Evolutionary conservation across 805 yeast genomes (phyloP).

Genomic region (Candida morakotiae): DNA sequence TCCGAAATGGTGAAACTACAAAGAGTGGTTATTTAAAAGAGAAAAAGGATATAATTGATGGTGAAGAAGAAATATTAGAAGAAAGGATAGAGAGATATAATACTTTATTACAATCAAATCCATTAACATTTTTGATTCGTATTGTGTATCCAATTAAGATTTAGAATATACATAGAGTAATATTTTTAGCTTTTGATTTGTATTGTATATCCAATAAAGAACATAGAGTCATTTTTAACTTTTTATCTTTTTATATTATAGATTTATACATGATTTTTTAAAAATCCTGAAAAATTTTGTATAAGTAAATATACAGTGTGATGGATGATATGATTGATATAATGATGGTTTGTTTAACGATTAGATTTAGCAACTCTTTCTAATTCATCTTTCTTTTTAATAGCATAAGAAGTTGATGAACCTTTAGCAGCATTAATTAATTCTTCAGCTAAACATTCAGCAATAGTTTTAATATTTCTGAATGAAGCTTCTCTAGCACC

Average conservation of each 20-base stretch:
- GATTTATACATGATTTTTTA: constrained; percentile 5
- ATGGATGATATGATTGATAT: constrained; percentile 5
- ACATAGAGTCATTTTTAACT: background rate
- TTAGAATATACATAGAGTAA: constrained; percentile 5
- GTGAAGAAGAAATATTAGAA: constrained; percentile 12
- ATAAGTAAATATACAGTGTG: constrained; percentile 6
- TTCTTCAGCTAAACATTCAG: constrained; percentile 99
- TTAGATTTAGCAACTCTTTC: constrained; percentile 99
- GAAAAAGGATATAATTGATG: constrained; percentile 7
- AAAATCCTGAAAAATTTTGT: constrained; percentile 7
- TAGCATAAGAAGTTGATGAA: constrained; percentile 99
- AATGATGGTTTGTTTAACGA: constrained; percentile 65
- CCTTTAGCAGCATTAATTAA: constrained; percentile 99
- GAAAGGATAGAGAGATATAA: constrained; percentile 18
- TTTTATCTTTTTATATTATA: constrained; percentile 6
- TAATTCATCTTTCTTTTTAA: constrained; percentile 99
- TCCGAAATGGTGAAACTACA: constrained; percentile 5
- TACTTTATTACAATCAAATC: constrained; percentile 9
- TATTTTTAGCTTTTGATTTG: too few species aligned
- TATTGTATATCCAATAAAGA: too few species aligned
- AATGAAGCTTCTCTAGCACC: constrained; percentile 99
- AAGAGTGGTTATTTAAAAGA: constrained; percentile 11
- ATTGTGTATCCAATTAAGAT: constrained; percentile 20
- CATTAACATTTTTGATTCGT: constrained; percentile 12
- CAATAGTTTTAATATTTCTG: constrained; percentile 99